These are phyloP conservation scores for Calvatia gigantea DNA, from an alignment of 768 basidiomycete genomes.

Conservation along the genomic window DNA sequence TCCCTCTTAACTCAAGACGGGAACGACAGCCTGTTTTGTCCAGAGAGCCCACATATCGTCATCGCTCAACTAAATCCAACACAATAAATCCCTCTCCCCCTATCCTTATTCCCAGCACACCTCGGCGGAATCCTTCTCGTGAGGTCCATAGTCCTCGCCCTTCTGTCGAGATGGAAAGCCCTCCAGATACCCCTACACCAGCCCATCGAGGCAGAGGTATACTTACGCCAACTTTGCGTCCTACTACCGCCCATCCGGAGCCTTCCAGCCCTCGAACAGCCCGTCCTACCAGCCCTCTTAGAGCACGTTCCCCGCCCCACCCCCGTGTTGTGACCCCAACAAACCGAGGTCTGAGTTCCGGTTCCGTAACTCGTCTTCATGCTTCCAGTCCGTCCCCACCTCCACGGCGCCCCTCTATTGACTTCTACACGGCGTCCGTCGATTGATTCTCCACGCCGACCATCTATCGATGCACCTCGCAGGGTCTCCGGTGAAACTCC, in stretches of 20 bases:
- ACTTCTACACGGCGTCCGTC: slow-evolving; percentile 19
- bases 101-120: slow-evolving; percentile 19
- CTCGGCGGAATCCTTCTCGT: slow-evolving; percentile 1
- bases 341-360: slow-evolving; percentile 41
- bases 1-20: slow-evolving; percentile 12
- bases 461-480: slow-evolving; percentile 33
- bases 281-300: slow-evolving; percentile 21
- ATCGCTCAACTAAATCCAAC: slow-evolving; percentile 27
- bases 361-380: slow-evolving; percentile 52
- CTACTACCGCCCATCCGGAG: slow-evolving; percentile 2
- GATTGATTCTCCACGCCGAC: slow-evolving; percentile 24
- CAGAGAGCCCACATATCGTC: slow-evolving; percentile 17
- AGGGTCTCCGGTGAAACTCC: slow-evolving; percentile 21
- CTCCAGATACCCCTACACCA: slow-evolving; percentile 10
- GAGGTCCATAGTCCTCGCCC: slow-evolving; percentile 1
- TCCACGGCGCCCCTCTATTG: slow-evolving; percentile 35
- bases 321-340: slow-evolving; percentile 36
- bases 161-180: slow-evolving; percentile 5
- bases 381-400: slow-evolving; percentile 29
- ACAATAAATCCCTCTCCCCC: slow-evolving; percentile 24
- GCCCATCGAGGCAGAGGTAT: slow-evolving; percentile 2
- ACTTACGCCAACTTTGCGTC: not conserved
- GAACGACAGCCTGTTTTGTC: slow-evolving; percentile 13
- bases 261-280: slow-evolving; percentile 9
- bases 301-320: slow-evolving; percentile 37